Evolutionary conservation across 805 yeast species (phyloP).

Genomic region (Wickerhamiella australiensis): DNA sequence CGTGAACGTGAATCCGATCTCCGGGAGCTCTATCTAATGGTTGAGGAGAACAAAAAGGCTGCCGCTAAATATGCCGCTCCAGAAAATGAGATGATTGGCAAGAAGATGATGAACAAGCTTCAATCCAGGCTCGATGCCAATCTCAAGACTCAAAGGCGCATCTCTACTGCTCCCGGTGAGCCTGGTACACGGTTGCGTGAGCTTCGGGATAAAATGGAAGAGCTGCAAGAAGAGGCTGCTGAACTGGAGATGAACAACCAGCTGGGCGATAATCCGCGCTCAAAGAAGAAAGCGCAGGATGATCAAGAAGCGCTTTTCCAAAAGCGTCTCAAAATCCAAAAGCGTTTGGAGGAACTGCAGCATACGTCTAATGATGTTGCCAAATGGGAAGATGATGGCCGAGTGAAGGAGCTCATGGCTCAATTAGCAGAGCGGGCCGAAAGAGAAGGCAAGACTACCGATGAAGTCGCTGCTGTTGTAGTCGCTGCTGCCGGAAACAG

Average conservation of each 20-base stretch:
- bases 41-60: constrained; percentile 33
- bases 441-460: constrained; percentile 5
- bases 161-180: constrained; percentile 31
- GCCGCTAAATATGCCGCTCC: constrained; percentile 11
- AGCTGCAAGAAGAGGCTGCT: constrained; percentile 70
- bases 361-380: constrained; percentile 52
- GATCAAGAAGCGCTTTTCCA: constrained; percentile 10
- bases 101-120: constrained; percentile 21
- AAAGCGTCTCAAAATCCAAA: constrained; percentile 38
- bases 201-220: constrained; percentile 73
- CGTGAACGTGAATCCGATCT: constrained; percentile 40
- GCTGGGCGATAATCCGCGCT: neutral
- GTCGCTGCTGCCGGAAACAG: constrained; percentile 8
- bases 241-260: constrained; percentile 52
- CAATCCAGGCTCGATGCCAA: constrained; percentile 33
- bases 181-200: constrained; percentile 66
- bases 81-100: neutral
- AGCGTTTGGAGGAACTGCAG: constrained; percentile 60
- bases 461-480: constrained; percentile 2
- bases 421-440: constrained; percentile 4
- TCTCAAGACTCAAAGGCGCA: constrained; percentile 22
- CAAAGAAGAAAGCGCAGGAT: neutral
- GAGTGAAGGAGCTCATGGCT: constrained; percentile 15
- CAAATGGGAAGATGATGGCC: constrained; percentile 25
- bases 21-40: constrained; percentile 50